Evolutionary conservation across 1,139 yeast species (phyloP).

Genomic region (Hemisphaericaspora xylofermentans): DNA sequence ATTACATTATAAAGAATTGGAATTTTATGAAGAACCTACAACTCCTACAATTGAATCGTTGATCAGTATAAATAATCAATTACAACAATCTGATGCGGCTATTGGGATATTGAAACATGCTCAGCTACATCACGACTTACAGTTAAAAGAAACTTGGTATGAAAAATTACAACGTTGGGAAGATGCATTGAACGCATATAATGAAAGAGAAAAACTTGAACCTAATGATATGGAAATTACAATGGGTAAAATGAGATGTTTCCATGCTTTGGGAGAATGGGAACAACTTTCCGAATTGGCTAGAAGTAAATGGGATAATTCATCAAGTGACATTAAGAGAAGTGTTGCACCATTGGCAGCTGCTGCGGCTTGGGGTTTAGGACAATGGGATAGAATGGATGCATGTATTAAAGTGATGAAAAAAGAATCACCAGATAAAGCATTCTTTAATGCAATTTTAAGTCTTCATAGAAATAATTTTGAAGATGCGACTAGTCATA

Average conservation of each 20-base stretch:
- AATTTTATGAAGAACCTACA: constrained; percentile 89
- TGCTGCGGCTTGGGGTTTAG: constrained; percentile 99
- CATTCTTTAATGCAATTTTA: constrained; percentile 89
- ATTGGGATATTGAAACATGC: constrained; percentile 96
- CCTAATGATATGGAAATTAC: constrained; percentile 73
- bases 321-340: constrained; percentile 71
- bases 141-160: constrained; percentile 95
- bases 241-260: constrained; percentile 97
- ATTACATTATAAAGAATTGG: constrained; percentile 90
- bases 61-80: constrained; percentile 87
- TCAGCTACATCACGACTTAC: constrained; percentile 88
- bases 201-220: constrained; percentile 60
- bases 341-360: constrained; percentile 98
- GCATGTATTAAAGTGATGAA: constrained; percentile 88
- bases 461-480: constrained; percentile 85
- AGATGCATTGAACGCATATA: constrained; percentile 90
- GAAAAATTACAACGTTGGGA: constrained; percentile 98
- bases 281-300: constrained; percentile 87
- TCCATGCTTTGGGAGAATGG: constrained; percentile 98
- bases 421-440: constrained; percentile 87
- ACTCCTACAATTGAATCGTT: constrained; percentile 91
- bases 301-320: constrained; percentile 76
- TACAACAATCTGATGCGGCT: constrained; percentile 97
- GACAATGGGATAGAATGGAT: constrained; percentile 97
- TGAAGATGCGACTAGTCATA: constrained; percentile 76